phyloP scores from a whole-genome alignment of 495 filamentous ascomycete species.

The Terfezia claveryi region DNA sequence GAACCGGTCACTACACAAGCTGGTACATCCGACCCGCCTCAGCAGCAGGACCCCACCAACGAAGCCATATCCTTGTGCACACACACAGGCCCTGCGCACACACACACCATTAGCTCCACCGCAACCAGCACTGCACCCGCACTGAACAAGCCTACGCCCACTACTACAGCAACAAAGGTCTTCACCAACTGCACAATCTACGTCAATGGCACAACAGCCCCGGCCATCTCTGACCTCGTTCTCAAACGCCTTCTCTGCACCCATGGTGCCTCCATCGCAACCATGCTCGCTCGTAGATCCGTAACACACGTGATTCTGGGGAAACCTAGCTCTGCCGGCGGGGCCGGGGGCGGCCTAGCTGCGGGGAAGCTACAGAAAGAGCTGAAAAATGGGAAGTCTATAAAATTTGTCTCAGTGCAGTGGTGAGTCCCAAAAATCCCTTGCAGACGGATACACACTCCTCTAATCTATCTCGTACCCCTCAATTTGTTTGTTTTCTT shows the following conservation, averaged over 20 bases:
- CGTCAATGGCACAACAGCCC: slow-evolving; percentile 71
- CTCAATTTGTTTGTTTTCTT: no score
- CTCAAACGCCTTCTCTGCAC: slow-evolving; percentile 55
- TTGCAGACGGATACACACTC: no score
- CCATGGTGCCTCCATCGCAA: slow-evolving; percentile 47
- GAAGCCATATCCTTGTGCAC: no score
- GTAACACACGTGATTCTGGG: slow-evolving; percentile 82
- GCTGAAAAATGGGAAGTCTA: slow-evolving; percentile 34
- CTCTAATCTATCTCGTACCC: no score
- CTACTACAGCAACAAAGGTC: background rate
- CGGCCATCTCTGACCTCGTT: slow-evolving; percentile 62
- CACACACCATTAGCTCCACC: no score
- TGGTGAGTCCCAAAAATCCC: slow-evolving; percentile 35
- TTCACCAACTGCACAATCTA: slow-evolving; percentile 32
- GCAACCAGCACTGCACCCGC: no score
- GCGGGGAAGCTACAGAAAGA: slow-evolving; percentile 68
- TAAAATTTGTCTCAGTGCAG: slow-evolving; percentile 68
- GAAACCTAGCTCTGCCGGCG: slow-evolving; percentile 7
- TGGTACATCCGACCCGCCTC: slow-evolving; percentile 4
- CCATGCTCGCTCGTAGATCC: slow-evolving; percentile 41
- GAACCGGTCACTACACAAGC: slow-evolving; percentile 8
- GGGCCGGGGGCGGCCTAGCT: slow-evolving; percentile 54
- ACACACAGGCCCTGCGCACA: no score
- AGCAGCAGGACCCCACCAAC: no score
- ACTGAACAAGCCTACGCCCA: background rate